A percentile compares a stretch with the other conserved stretches of the same genome.
Conservation (phyloP, 2,329 filamentous ascomycete genomes). For the Colletotrichum lindemuthianum region DNA sequence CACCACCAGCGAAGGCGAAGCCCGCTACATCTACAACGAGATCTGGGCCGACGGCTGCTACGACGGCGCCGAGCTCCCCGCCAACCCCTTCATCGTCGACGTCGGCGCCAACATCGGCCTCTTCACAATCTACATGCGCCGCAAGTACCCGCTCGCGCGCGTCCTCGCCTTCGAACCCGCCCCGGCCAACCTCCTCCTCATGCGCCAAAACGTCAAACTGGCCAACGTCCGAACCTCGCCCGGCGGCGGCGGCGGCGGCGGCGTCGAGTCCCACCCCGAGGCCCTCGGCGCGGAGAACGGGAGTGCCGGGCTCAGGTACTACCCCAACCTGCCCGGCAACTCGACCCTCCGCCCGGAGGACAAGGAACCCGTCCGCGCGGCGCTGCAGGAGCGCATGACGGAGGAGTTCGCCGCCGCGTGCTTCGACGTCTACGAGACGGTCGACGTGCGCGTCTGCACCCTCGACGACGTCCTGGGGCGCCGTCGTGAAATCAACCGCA, state of each 20-base stretch:
- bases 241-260: background rate
- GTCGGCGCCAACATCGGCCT: slow-evolving; percentile 43
- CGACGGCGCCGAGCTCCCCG: slow-evolving; percentile 31
- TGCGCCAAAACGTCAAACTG: slow-evolving; percentile 38
- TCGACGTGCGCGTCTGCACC: slow-evolving; percentile 35
- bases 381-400: slow-evolving; percentile 20
- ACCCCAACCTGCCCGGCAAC: slow-evolving; percentile 38
- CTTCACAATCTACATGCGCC: slow-evolving; percentile 41
- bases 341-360: slow-evolving; percentile 38
- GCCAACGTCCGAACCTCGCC: slow-evolving; percentile 11
- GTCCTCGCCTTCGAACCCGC: slow-evolving; percentile 43
- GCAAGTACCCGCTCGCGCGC: slow-evolving; percentile 38
- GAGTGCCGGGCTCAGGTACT: slow-evolving; percentile 35
- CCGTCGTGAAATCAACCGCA: slow-evolving; percentile 25
- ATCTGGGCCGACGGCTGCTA: slow-evolving; percentile 40
- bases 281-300: slow-evolving; percentile 28
- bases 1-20: slow-evolving; percentile 32
- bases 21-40: slow-evolving; percentile 39
- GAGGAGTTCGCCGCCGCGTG: slow-evolving; percentile 22
- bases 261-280: slow-evolving; percentile 30
- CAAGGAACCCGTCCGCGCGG: slow-evolving; percentile 29
- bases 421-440: slow-evolving; percentile 16
- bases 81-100: slow-evolving; percentile 38
- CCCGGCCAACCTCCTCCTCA: slow-evolving; percentile 34
- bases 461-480: slow-evolving; percentile 38